Percentiles rank a stretch among this genome's conserved stretches.
phyloP scores from a whole-genome alignment of 1,284 basidiomycete species.

The Trametes pubescens region DNA sequence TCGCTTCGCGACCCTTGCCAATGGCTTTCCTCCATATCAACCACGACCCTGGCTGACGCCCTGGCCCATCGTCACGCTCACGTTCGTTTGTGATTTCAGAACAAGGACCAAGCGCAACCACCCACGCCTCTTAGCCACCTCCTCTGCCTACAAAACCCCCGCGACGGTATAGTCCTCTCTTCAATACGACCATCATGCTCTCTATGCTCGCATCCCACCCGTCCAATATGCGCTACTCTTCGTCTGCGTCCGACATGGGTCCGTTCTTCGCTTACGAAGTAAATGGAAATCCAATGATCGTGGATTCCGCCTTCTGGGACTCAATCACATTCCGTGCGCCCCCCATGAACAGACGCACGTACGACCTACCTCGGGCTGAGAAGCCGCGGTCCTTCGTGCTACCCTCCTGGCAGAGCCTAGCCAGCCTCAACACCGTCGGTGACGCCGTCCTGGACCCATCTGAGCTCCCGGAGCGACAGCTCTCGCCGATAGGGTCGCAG shows the following conservation, averaged over 20 bases:
- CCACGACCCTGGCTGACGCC: conserved; percentile 6
- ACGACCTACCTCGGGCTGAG: neutral
- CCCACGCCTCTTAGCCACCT: conserved; percentile 16
- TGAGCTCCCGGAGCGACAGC: neutral
- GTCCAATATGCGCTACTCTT: too few species aligned
- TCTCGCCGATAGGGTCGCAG: conserved; percentile 8
- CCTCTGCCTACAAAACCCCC: conserved; percentile 7
- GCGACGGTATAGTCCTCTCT: neutral
- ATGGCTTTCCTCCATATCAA: conserved; percentile 6
- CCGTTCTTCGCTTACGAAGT: too few species aligned
- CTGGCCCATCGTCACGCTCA: conserved; percentile 7
- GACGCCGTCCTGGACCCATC: conserved; percentile 5
- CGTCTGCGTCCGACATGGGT: too few species aligned
- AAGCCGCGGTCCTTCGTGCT: neutral
- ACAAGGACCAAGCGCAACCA: conserved; percentile 21
- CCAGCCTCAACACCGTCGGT: neutral
- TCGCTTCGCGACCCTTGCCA: neutral
- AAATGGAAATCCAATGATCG: too few species aligned
- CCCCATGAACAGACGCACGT: too few species aligned
- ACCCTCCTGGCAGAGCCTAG: neutral
- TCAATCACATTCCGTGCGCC: too few species aligned
- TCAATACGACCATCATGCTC: neutral
- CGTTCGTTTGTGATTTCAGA: conserved; percentile 9
- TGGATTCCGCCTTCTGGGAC: too few species aligned
- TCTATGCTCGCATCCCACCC: conserved; percentile 4